Percentiles rank a stretch among this genome's conserved stretches.
These are phyloP conservation scores for Wickerhamiella qilinensis DNA, from an alignment of 805 yeast genomes.

Conservation along the genomic window DNA sequence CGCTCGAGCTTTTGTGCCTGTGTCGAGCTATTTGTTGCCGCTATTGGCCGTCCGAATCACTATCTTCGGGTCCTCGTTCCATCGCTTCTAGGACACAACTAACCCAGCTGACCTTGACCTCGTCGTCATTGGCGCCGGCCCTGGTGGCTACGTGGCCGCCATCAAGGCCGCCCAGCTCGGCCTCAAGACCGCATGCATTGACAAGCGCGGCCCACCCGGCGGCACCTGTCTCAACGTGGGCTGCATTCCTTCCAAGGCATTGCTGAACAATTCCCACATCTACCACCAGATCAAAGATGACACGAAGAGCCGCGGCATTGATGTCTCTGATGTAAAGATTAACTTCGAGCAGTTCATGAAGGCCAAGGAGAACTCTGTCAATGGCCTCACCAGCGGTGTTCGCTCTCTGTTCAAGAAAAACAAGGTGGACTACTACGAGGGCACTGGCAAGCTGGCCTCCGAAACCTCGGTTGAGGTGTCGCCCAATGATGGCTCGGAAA, in stretches of 20 bases:
- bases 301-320: constrained; percentile 78
- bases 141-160: constrained; percentile 99
- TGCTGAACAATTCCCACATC: constrained; percentile 84
- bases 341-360: constrained; percentile 70
- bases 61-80: no score
- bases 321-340: constrained; percentile 52
- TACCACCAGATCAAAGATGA: constrained; percentile 82
- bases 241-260: constrained; percentile 94
- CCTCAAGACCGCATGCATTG: constrained; percentile 86
- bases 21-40: no score
- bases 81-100: no score
- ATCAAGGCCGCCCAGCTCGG: constrained; percentile 97
- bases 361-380: constrained; percentile 84
- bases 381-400: constrained; percentile 81
- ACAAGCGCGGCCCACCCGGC: constrained; percentile 90
- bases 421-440: constrained; percentile 88
- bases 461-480: constrained; percentile 64
- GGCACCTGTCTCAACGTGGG: constrained; percentile 99
- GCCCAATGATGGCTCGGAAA: constrained; percentile 75
- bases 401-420: constrained; percentile 92
- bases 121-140: constrained; percentile 97
- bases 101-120: constrained; percentile 59
- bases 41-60: no score
- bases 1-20: no score
- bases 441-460: constrained; percentile 73